Base-by-base conservation (phyloP, 2,329 filamentous ascomycete species). In the Fusarium duplospermum region DNA sequence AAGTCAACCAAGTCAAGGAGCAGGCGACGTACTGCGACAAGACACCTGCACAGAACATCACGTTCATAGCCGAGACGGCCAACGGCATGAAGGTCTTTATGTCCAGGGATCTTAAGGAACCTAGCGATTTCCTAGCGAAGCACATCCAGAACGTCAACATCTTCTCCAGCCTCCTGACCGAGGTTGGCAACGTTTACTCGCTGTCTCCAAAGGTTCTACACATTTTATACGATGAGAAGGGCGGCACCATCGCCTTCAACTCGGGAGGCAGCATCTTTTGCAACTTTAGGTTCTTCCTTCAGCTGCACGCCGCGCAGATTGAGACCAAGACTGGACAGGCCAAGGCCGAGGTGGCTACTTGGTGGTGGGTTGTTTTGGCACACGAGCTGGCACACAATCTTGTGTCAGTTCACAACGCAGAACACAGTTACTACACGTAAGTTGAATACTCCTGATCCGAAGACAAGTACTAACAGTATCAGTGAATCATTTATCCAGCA, bases 381-480 rank as follows among this genome's bases (percentile, higher is more conserved):
- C 96, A 99, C 81, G 97, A 99, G 84, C 84, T 99, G 82, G 95
- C 96, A 67, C 96, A 99, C 84, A 99, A 99, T 81, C 84, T 99
- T 64, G 94, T 98, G 10, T 84, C 85, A 40, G 88, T 91, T 72
- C 96, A 98, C 82, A 93, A 92, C 78, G 87, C 93, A 18, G 89
- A 93, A 63, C 94, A 97, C 82, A 93, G 92, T 78, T 97, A 92
- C 80, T 97, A 96, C 80, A 96, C 92, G 84, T 91, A 83, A 82
- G 88, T 85, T 57, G 20, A 9, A 38, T 47, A 1, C 4, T 24
- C 29, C 10, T 14, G 2, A 4, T 20, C 45, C 36, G 8, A 7
- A 5, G 4, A 2, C 10, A 18, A 7, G 20, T 59, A 27, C 66
- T 75, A 67, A 78, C 80, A 77, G 79, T 63, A 18, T 2, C 62